phyloP scores from a whole-genome alignment of 2,329 filamentous ascomycete genomes.

The Tolypocladium inflatum region DNA sequence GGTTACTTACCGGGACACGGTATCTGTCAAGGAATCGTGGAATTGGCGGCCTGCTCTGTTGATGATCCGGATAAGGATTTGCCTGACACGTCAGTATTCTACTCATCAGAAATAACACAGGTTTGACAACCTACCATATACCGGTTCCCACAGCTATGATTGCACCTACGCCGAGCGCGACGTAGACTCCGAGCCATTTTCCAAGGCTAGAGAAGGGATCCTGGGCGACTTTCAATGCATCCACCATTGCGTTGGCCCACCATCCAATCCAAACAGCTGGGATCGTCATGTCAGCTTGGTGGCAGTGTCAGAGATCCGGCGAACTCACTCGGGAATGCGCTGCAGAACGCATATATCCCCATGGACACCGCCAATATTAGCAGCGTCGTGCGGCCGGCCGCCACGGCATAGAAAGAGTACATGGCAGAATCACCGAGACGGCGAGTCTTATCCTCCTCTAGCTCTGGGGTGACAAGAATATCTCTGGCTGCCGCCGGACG shows the following conservation, averaged over 20 bases:
- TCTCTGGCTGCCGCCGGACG: not conserved
- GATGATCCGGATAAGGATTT: not conserved
- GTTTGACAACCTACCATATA: not conserved
- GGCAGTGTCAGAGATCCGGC: fast-evolving
- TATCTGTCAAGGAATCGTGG: not conserved
- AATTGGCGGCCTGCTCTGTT: not conserved
- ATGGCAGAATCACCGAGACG: not conserved
- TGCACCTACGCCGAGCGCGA: not conserved
- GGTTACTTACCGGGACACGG: not conserved
- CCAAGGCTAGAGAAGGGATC: not conserved
- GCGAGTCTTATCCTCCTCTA: not conserved
- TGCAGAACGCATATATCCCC: not conserved
- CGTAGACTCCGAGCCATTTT: not conserved
- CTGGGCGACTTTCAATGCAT: not conserved
- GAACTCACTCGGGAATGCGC: not conserved
- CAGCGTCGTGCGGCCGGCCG: not conserved
- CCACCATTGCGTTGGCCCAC: not conserved
- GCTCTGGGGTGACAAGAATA: not conserved
- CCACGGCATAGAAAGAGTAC: not conserved
- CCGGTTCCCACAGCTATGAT: not conserved
- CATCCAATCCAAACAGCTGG: not conserved
- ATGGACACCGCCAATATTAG: not conserved
- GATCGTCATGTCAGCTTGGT: not conserved
- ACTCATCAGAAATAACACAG: not conserved
- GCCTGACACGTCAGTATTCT: not conserved